Base-by-base conservation (phyloP, 73 alveolate species). In the Uronychia setigera region DNA sequence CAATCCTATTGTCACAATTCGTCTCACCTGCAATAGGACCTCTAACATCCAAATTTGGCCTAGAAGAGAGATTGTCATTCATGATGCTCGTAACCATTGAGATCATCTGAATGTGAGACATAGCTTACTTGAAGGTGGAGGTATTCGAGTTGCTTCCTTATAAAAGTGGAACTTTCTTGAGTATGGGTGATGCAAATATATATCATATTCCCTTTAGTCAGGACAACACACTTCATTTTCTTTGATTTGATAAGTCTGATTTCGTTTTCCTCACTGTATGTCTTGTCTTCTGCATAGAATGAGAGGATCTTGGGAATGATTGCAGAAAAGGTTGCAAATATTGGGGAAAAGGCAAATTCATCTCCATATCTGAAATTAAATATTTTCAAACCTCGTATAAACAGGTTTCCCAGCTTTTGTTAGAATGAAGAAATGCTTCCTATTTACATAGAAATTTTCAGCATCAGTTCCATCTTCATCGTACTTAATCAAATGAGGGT, bases 341-440 rank as follows among this genome's bases (percentile, higher is more conserved):
- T 34, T 31, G 94, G 94, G 31, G 94, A 75, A 57, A 88, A 31
- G 0, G 28, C 57, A 32, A 35, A 76, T 59, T 88, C 94, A 60
- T 88, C 94, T 25, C 94, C 94, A 79, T 29, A 81, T 58, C 88
- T 46, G 5, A 57, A 31, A 33, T 11, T 19, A 19, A 19, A 19
- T 46, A 19, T 11, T 5, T 5, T 19, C 67, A 19, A 19, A 83
- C 32, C 91, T 30, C 14, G 91, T 83, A 31, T 75, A 88, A 29
- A 88, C 88, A 1, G 94, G 94, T 33, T 88, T 88, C 5, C 94
- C 94, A 27, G 94, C 94, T 11, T 82, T 81, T 11, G 94, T 88
- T 58, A 88, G 81, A 0, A 88, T 88, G 35, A 88, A 79, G 77
- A 27, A 87, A 31, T 87, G 32, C 82, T 81, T 58, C 35, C 35